Base-by-base conservation (phyloP, 106 monocot species). In the Vanilla planifolia region DNA sequence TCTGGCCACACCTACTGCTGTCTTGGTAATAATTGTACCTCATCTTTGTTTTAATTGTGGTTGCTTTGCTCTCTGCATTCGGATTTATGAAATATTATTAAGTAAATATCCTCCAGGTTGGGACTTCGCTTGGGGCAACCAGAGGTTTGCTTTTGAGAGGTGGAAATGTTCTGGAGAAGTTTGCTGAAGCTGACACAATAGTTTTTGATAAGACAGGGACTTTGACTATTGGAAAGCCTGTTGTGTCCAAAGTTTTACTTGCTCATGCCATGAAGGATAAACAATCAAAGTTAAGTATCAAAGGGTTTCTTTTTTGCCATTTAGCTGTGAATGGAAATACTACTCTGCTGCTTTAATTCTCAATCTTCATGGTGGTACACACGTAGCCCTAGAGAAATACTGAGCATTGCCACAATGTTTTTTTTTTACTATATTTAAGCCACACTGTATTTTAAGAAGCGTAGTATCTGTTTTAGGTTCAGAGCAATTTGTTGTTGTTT, bases 151-250 rank as follows among this genome's bases (percentile, higher is more conserved):
- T 98, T 64, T 75, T 98, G 70, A 83, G 96, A 58, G 96, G 96
- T 48, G 96, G 96, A 29, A 76, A 91, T 67, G 74, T 98, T 26
- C 64, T 98, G 56, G 96, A 98, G 72, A 98, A 98, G 56, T 89
- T 98, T 85, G 79, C 96, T 35, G 81, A 63, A 59, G 79, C 88
- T 39, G 91, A 98, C 61, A 79, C 91, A 8, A 27, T 98, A 63
- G 91, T 98, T 39, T 98, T 98, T 55, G 96, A 98, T 68, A 98
- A 98, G 68, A 98, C 96, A 43, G 96, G 96, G 15, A 98, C 96
- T 51, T 61, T 98, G 67, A 98, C 96, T 32, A 68, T 64, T 75
- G 96, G 96, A 48, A 91, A 61, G 39, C 96, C 96, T 43, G 71
- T 85, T 25, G 87, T 98, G 52, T 91, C 87, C 25, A 79, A 71